These are phyloP conservation scores for Phytophthora citrophthora DNA, from an alignment of 352 stramenopile genomes.

Conservation along the genomic window DNA sequence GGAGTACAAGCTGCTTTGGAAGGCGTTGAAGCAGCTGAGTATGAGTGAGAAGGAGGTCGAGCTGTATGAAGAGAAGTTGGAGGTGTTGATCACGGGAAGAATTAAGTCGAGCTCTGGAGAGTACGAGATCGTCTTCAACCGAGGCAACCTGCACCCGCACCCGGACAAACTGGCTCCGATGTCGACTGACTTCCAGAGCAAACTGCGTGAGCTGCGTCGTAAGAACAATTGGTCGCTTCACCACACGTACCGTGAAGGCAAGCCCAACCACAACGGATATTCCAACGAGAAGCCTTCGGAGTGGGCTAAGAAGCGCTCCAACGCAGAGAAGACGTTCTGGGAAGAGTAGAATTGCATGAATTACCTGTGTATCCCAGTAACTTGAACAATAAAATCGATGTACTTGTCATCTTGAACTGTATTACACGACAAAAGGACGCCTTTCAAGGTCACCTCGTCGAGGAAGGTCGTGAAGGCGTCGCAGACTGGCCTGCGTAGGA, in stretches of 20 bases:
- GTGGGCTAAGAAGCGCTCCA: conserved; percentile 46
- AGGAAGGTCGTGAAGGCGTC: conserved; percentile 42
- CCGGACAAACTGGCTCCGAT: conserved; percentile 51
- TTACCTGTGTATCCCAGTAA: conserved; percentile 11
- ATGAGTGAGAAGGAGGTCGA: conserved; percentile 28
- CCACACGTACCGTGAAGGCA: conserved; percentile 53
- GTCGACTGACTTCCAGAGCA: conserved; percentile 41
- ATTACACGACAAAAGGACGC: conserved; percentile 54
- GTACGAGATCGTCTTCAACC: conserved; percentile 63
- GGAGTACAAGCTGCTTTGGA: conserved; percentile 61
- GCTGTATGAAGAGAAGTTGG: conserved; percentile 59
- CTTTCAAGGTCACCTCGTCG: conserved; percentile 32
- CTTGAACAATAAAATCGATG: conserved; percentile 15
- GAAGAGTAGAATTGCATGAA: conserved; percentile 29
- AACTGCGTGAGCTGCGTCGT: conserved; percentile 37
- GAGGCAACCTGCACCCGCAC: conserved; percentile 64
- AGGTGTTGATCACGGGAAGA: conserved; percentile 58
- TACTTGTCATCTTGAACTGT: neutral
- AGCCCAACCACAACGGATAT: conserved; percentile 47
- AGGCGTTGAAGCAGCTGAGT: conserved; percentile 46
- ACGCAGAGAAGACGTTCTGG: conserved; percentile 41
- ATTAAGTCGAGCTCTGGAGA: conserved; percentile 13
- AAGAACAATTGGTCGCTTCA: conserved; percentile 40
- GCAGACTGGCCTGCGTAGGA: conserved; percentile 72
- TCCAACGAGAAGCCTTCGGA: conserved; percentile 55